Conservation (phyloP, 371 early-diverging fungal genomes). For the Mucor circinelloides region DNA sequence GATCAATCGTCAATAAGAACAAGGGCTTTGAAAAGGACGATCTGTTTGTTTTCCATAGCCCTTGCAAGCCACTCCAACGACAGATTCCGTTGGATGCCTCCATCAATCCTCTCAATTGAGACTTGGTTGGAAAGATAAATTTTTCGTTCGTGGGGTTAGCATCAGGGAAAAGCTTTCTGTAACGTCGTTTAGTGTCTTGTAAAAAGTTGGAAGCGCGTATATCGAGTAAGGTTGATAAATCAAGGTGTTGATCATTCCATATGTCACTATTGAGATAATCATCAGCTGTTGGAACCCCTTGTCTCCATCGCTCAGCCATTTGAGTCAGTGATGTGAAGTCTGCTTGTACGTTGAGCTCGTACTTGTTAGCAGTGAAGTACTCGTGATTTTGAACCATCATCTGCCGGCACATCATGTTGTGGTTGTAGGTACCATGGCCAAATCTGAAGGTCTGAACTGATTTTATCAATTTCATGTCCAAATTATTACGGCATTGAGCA, state of each 20-base stretch:
- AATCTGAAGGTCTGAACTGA: neutral
- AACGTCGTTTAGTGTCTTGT: neutral
- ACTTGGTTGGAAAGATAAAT: neutral
- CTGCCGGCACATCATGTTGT: neutral
- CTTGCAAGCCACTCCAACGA: neutral
- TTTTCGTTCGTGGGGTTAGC: neutral
- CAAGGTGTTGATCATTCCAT: neutral
- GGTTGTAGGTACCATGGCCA: neutral
- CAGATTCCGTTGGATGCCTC: neutral
- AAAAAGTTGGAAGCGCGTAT: neutral
- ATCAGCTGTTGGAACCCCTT: neutral
- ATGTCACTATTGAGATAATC: neutral
- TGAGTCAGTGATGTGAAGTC: neutral
- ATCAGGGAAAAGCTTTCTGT: neutral
- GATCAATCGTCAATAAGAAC: constrained; percentile 8
- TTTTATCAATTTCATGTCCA: neutral
- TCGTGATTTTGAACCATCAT: neutral
- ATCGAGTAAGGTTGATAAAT: neutral
- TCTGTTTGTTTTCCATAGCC: neutral
- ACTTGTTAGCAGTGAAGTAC: neutral
- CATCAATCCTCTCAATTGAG: neutral
- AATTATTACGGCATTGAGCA: neutral
- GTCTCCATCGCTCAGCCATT: neutral
- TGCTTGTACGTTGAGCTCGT: neutral
- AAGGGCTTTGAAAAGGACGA: neutral